phyloP scores from a whole-genome alignment of 1,284 basidiomycete species.

The Naganishia liquefaciens region DNA sequence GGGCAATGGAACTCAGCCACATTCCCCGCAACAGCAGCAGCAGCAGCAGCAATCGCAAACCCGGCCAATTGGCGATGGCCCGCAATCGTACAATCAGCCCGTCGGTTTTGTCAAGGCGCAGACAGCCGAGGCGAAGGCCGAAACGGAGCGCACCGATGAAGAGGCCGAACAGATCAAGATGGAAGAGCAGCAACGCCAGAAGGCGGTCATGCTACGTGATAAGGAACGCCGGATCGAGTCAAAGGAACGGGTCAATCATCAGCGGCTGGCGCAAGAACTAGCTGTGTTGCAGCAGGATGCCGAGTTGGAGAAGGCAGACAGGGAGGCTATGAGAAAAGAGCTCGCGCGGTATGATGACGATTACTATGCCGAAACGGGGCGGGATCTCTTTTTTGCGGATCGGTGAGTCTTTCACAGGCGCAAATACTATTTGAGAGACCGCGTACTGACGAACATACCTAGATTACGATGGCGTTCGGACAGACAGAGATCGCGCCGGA shows the following conservation, averaged over 20 bases:
- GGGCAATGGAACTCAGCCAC: background rate
- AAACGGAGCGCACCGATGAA: constrained; percentile 71
- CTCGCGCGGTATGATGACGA: constrained; percentile 87
- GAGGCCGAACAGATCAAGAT: constrained; percentile 62
- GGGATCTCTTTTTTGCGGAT: constrained; percentile 75
- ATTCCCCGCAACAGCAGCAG: constrained; percentile 50
- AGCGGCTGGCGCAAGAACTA: constrained; percentile 71
- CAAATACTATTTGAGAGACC: background rate
- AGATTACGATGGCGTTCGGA: constrained; percentile 73
- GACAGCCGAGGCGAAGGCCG: constrained; percentile 53
- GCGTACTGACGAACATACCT: background rate
- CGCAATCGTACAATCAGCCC: constrained; percentile 73
- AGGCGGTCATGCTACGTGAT: constrained; percentile 80
- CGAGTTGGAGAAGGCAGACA: constrained; percentile 73
- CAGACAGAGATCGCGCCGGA: constrained; percentile 65
- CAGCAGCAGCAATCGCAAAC: constrained; percentile 45
- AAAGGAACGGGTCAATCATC: constrained; percentile 72
- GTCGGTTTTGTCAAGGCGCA: constrained; percentile 76
- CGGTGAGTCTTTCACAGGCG: constrained; percentile 57
- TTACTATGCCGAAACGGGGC: constrained; percentile 66
- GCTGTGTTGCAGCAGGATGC: constrained; percentile 67
- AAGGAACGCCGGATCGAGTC: constrained; percentile 78
- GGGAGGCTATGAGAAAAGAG: constrained; percentile 67
- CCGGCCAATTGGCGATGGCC: constrained; percentile 59
- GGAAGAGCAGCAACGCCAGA: constrained; percentile 67